These are phyloP conservation scores for Agrocybe praecox DNA, from an alignment of 768 basidiomycete species.

Conservation along the genomic window DNA sequence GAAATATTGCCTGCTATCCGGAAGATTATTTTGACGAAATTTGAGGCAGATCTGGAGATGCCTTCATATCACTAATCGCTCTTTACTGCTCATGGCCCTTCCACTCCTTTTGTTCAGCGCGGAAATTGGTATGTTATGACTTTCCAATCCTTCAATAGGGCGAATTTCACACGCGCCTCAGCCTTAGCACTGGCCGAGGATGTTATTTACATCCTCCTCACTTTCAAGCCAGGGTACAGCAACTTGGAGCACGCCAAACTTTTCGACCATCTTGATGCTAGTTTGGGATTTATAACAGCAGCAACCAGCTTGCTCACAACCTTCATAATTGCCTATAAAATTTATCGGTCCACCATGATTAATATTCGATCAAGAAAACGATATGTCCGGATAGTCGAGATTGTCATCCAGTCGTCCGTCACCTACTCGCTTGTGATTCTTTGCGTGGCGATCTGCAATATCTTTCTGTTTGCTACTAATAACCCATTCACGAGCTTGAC, in stretches of 20 bases:
- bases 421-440: neutral
- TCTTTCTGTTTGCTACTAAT: neutral
- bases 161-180: neutral
- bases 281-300: neutral
- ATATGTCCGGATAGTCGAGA: neutral
- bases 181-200: neutral
- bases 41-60: too few species aligned
- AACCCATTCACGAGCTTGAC: neutral
- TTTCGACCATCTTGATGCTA: neutral
- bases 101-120: neutral
- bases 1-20: too few species aligned
- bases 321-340: neutral
- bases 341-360: too few species aligned
- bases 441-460: neutral
- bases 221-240: neutral
- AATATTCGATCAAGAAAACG: neutral
- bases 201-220: neutral
- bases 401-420: neutral
- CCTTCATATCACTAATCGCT: too few species aligned
- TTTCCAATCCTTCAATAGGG: neutral
- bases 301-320: neutral
- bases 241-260: neutral
- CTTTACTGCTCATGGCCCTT: too few species aligned
- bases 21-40: too few species aligned
- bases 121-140: neutral